phyloP scores from a whole-genome alignment of 805 yeast species.

The Ogataea nakhonphanomensis region DNA sequence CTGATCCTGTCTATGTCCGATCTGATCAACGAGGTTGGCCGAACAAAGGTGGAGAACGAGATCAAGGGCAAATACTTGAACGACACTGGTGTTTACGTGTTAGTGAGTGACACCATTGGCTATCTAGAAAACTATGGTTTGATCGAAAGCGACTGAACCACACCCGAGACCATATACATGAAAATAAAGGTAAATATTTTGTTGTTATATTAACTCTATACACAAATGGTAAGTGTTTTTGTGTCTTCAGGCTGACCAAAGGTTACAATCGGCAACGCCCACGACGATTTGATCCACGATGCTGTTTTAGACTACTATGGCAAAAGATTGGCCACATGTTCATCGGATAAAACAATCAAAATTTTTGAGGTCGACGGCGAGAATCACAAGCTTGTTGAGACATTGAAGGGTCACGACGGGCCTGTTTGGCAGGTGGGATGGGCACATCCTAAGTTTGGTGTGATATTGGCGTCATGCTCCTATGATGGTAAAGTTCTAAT shows the following conservation, averaged over 20 bases:
- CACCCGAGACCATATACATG: conserved; percentile 5
- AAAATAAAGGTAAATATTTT: conserved; percentile 1
- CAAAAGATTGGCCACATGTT: conserved; percentile 90
- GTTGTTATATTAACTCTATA: conserved; percentile 6
- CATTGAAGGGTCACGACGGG: conserved; percentile 91
- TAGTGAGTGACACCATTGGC: conserved; percentile 50
- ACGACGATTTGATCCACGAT: conserved; percentile 90
- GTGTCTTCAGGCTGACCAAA: conserved; percentile 9
- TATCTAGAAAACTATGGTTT: conserved; percentile 45
- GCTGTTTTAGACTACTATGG: conserved; percentile 98
- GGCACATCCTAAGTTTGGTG: conserved; percentile 99
- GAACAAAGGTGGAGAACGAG: conserved; percentile 70
- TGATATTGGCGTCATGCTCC: conserved; percentile 89
- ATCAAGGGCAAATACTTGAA: conserved; percentile 61
- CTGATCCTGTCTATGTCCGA: conserved; percentile 55
- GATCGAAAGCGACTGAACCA: conserved; percentile 31
- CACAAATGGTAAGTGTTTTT: conserved; percentile 5
- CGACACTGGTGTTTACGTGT: conserved; percentile 51
- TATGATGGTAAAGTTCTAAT: conserved; percentile 92
- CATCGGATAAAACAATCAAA: conserved; percentile 94
- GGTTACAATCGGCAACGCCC: conserved; percentile 90
- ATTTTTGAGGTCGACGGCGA: conserved; percentile 90
- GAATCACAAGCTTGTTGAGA: conserved; percentile 74
- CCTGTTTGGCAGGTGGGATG: conserved; percentile 99
- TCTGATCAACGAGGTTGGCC: conserved; percentile 72